Base-by-base conservation (phyloP, 2,329 filamentous ascomycete genomes). In the Fusarium secorum region DNA sequence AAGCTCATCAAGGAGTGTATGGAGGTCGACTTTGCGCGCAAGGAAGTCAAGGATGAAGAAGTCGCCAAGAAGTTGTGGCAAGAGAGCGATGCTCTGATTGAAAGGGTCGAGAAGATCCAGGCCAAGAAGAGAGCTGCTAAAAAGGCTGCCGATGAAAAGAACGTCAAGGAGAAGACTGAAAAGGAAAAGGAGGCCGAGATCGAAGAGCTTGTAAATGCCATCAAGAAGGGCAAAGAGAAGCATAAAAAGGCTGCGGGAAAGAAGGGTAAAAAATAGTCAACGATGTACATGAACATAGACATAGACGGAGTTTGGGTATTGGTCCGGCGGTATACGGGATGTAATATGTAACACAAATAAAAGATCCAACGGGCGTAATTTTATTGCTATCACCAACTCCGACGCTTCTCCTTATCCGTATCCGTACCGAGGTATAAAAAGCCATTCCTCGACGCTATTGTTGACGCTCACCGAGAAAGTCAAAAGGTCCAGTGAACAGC, bases 11-110 rank as follows among this genome's bases (percentile, higher is more conserved):
- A 98, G 81, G 97, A 98, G 80, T 98, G 95, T 78, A 89, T 88
- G 73, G 88, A 93, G 77, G 86, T 95, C 22, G 88, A 91, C 68
- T 91, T 89, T 79, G 86, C 91, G 30, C 86, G 93, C 57, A 85
- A 83, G 30, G 95, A 98, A 76, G 86, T 98, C 46, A 87, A 87
- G 71, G 92, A 97, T 77, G 94, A 97, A 71, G 87, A 87, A 24
- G 82, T 93, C 33, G 94, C 94, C 64, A 94, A 97, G 86, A 89
- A 90, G 79, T 84, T 99, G 20, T 99, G 95, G 95, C 89, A 97
- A 78, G 90, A 93, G 64, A 97, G 93, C 77, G 95, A 97, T 76
- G 89, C 89, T 77, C 88, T 97, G 70, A 91, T 98, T 60, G 91
- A 97, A 78, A 88, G 91, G 28, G 94, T 94, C 1, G 81, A 81